Evolutionary conservation across 768 basidiomycete genomes (phyloP).

Genomic region (Russula vinacea): DNA sequence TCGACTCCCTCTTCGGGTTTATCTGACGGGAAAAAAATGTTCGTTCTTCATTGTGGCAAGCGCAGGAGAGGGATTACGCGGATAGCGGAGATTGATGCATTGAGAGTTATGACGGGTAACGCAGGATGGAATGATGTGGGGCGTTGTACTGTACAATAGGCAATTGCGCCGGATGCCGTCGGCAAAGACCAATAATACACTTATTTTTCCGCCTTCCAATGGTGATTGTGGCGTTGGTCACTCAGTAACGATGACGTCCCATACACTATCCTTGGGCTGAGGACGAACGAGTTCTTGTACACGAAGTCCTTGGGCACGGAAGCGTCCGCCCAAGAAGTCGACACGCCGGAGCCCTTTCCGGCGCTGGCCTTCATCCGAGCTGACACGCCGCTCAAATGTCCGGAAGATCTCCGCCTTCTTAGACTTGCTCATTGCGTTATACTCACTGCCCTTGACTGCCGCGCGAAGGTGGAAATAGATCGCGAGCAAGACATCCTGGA

Average conservation of each 20-base stretch:
- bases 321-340: slow-evolving; percentile 13
- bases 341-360: slow-evolving; percentile 17
- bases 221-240: background rate
- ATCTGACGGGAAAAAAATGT: too few species aligned
- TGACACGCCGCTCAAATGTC: slow-evolving; percentile 13
- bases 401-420: slow-evolving; percentile 1
- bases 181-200: slow-evolving; percentile 27
- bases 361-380: slow-evolving; percentile 1
- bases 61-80: too few species aligned
- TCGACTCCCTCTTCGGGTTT: too few species aligned
- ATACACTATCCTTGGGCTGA: slow-evolving; percentile 17
- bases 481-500: slow-evolving; percentile 7
- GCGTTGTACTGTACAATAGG: too few species aligned
- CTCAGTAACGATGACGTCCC: slow-evolving; percentile 17
- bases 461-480: slow-evolving; percentile 18
- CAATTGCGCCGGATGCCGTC: background rate
- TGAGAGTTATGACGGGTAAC: too few species aligned
- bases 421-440: background rate
- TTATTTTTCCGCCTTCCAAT: slow-evolving; percentile 1
- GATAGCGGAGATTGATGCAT: too few species aligned
- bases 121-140: too few species aligned
- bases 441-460: slow-evolving; percentile 5
- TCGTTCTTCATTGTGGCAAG: too few species aligned
- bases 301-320: slow-evolving; percentile 8
- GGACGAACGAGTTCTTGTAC: slow-evolving; percentile 18